These are phyloP conservation scores for Linderniella brevidens DNA, from an alignment of 257 asterid genomes.

Conservation along the genomic window DNA sequence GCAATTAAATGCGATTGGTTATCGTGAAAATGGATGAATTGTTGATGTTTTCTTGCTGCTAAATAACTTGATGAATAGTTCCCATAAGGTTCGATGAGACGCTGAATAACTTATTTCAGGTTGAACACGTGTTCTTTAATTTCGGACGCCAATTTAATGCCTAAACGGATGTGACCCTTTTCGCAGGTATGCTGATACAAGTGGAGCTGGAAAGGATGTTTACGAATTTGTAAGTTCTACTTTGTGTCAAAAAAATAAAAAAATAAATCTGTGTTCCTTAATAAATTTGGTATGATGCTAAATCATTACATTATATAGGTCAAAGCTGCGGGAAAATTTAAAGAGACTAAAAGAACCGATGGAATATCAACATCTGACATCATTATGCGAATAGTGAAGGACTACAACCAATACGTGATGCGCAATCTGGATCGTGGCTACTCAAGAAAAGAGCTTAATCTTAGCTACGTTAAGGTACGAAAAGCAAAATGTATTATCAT, in stretches of 20 bases:
- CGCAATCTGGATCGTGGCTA: slow-evolving; percentile 73
- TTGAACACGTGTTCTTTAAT: not conserved
- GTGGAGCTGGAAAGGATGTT: slow-evolving; percentile 65
- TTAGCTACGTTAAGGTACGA: slow-evolving; percentile 58
- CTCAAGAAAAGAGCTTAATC: slow-evolving; percentile 57
- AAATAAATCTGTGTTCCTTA: no score
- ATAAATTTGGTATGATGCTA: not conserved
- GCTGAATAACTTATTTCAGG: no score
- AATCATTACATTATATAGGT: slow-evolving; percentile 22
- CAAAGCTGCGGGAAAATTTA: slow-evolving; percentile 57
- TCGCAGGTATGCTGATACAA: slow-evolving; percentile 54
- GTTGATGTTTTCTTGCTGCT: no score
- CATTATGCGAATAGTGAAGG: slow-evolving; percentile 69
- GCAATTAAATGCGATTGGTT: no score
- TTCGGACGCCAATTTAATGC: not conserved
- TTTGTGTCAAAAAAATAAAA: not conserved
- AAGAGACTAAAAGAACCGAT: slow-evolving; percentile 56
- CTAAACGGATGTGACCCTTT: slow-evolving; percentile 3
- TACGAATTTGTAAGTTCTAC: slow-evolving; percentile 49
- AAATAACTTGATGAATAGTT: no score
- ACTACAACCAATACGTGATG: slow-evolving; percentile 62
- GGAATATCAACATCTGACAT: slow-evolving; percentile 73
- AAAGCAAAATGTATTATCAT: no score
- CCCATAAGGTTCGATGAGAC: no score
- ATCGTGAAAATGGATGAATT: no score